Evolutionary conservation across 2,329 filamentous ascomycete species (phyloP).

Genomic region (Fusarium longipes): DNA sequence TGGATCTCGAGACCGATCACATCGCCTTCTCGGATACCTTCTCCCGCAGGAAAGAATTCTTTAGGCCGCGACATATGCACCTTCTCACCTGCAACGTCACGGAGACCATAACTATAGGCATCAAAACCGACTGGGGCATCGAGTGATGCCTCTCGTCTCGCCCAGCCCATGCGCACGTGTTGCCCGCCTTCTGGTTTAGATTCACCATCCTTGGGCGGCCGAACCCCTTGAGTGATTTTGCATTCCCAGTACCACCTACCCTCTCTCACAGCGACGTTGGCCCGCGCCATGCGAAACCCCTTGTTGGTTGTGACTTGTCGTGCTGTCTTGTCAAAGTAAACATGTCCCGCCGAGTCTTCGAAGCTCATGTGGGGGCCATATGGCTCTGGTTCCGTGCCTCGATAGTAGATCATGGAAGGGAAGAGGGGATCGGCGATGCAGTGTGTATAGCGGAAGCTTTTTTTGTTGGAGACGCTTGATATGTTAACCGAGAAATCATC

Average conservation of each 20-base stretch:
- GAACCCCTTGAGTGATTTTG: slow-evolving; percentile 82
- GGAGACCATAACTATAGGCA: slow-evolving; percentile 92
- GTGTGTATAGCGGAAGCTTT: slow-evolving; percentile 86
- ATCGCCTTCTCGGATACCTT: slow-evolving; percentile 87
- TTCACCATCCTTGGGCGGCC: slow-evolving; percentile 54
- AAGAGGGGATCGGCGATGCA: slow-evolving; percentile 92
- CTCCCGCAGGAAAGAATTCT: slow-evolving; percentile 82
- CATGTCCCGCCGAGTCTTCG: slow-evolving; percentile 87
- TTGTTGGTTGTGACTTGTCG: slow-evolving; percentile 88
- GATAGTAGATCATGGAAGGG: slow-evolving; percentile 87
- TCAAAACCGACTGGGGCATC: slow-evolving; percentile 89
- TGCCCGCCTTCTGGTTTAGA: slow-evolving; percentile 62
- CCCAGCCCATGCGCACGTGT: slow-evolving; percentile 88
- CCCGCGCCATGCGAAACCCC: slow-evolving; percentile 89
- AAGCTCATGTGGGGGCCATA: slow-evolving; percentile 89
- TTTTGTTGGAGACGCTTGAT: slow-evolving; percentile 70
- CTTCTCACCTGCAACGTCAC: slow-evolving; percentile 89
- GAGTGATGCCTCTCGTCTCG: slow-evolving; percentile 80
- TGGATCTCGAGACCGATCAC: slow-evolving; percentile 94
- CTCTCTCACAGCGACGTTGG: slow-evolving; percentile 90
- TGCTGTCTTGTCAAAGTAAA: slow-evolving; percentile 82
- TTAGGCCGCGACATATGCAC: slow-evolving; percentile 95
- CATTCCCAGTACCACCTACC: slow-evolving; percentile 96
- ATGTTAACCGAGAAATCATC: slow-evolving; percentile 5
- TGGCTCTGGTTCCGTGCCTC: slow-evolving; percentile 86